Conservation (phyloP, 495 filamentous ascomycete species). For the Saxophila tyrrhenica region DNA sequence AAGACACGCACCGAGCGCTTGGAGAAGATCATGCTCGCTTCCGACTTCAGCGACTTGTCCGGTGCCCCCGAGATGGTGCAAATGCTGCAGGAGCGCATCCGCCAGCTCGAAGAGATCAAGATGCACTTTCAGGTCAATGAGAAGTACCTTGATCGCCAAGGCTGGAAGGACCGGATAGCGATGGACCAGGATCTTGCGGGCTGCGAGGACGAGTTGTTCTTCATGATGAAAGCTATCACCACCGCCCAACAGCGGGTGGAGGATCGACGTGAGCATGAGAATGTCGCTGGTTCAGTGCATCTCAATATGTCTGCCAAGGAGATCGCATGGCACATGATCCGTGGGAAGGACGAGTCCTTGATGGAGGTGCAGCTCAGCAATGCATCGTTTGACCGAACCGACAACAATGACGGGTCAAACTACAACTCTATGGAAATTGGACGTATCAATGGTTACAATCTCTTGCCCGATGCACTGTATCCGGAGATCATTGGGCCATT, state of each 20-base stretch:
- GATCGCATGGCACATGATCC: conserved; percentile 92
- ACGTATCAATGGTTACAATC: conserved; percentile 71
- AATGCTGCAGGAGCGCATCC: conserved; percentile 78
- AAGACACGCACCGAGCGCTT: conserved; percentile 87
- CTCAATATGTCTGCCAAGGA: conserved; percentile 87
- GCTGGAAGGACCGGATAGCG: conserved; percentile 77
- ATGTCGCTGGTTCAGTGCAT: conserved; percentile 66
- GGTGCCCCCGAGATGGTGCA: conserved; percentile 91
- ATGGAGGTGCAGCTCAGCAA: conserved; percentile 85
- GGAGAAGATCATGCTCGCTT: conserved; percentile 98
- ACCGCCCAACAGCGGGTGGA: conserved; percentile 82
- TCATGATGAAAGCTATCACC: conserved; percentile 99
- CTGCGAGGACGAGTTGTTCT: conserved; percentile 96
- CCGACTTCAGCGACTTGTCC: conserved; percentile 93
- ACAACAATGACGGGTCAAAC: conserved; percentile 94
- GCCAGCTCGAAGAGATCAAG: conserved; percentile 94
- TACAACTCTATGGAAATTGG: conserved; percentile 82
- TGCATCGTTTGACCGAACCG: conserved; percentile 82
- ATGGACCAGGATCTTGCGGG: conserved; percentile 78
- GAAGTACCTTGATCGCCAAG: conserved; percentile 72
- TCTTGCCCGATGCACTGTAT: conserved; percentile 82
- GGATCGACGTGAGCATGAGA: conserved; percentile 46
- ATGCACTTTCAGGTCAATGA: conserved; percentile 88
- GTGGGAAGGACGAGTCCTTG: conserved; percentile 73
- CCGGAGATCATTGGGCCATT: conserved; percentile 92